These are phyloP conservation scores for Adansonia gregorii DNA, from an alignment of 441 rosid genomes.

Conservation along the genomic window DNA sequence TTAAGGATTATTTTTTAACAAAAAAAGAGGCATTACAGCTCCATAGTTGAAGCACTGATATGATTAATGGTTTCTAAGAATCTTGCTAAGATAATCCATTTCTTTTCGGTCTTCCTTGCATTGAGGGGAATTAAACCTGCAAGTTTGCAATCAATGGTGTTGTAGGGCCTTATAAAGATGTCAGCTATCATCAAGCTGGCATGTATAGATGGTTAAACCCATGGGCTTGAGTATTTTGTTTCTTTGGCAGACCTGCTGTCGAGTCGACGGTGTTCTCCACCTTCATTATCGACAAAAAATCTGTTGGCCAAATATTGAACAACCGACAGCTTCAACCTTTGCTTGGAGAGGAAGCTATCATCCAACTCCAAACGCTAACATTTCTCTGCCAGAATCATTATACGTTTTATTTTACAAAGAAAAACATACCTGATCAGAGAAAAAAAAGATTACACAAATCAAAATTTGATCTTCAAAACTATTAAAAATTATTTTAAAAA, in stretches of 20 bases:
- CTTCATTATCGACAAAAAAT: background rate
- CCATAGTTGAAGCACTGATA: background rate
- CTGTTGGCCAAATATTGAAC: constrained; percentile 9
- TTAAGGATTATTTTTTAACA: too few species aligned
- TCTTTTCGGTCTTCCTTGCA: background rate
- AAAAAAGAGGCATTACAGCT: background rate
- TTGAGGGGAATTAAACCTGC: background rate
- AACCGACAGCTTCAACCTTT: constrained; percentile 8
- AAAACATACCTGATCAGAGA: too few species aligned
- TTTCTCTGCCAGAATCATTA: background rate
- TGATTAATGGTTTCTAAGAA: background rate
- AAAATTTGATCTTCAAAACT: too few species aligned
- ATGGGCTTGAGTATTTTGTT: background rate
- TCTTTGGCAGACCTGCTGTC: background rate
- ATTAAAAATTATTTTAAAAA: too few species aligned
- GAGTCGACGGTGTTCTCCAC: background rate
- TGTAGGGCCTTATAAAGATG: constrained; percentile 14
- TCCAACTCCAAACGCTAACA: background rate
- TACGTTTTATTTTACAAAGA: too few species aligned
- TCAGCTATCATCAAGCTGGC: constrained; percentile 23
- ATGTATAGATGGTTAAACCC: background rate
- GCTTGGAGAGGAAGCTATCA: constrained; percentile 2
- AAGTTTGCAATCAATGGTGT: constrained; percentile 21
- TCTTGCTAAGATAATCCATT: constrained; percentile 17
- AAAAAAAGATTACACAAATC: too few species aligned